Evolutionary conservation across 2,329 filamentous ascomycete species (phyloP).

Genomic region (Verticillium dahliae): DNA sequence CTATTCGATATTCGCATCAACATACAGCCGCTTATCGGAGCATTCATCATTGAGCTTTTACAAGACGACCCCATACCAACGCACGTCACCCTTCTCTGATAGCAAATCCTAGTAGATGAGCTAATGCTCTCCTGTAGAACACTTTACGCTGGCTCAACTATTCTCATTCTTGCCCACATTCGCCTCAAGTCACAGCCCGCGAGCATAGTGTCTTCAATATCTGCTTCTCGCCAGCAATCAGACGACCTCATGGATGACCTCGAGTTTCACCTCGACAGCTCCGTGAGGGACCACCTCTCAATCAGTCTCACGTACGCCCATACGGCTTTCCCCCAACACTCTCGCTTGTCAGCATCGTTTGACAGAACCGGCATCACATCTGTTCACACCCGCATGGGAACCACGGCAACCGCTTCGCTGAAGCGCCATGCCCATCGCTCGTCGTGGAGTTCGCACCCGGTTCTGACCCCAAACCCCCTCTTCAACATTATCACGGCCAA

Average conservation of each 20-base stretch:
- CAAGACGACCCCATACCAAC: constrained; percentile 34
- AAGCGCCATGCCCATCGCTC: constrained; percentile 41
- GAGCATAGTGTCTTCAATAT: constrained; percentile 8
- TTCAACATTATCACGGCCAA: constrained; percentile 32
- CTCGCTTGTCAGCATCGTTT: constrained; percentile 1
- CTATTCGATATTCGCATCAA: constrained; percentile 42
- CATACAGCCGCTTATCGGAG: constrained; percentile 32
- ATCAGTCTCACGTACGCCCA: constrained; percentile 49
- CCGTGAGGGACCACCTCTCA: constrained; percentile 40
- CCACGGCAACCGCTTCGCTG: constrained; percentile 43
- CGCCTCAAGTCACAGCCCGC: constrained; percentile 17
- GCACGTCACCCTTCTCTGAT: constrained; percentile 21
- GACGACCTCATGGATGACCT: constrained; percentile 54
- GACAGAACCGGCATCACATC: constrained; percentile 24
- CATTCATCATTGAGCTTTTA: constrained; percentile 38
- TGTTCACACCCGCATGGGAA: constrained; percentile 44
- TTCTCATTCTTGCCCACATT: constrained; percentile 43
- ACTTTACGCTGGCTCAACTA: constrained; percentile 33
- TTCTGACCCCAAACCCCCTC: constrained; percentile 28
- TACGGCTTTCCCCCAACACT: constrained; percentile 41
- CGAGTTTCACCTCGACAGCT: constrained; percentile 47
- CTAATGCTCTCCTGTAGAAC: constrained; percentile 21
- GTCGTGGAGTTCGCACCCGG: constrained; percentile 41
- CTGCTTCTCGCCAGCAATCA: constrained; percentile 27
- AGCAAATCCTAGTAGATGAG: background rate